Percentiles rank a stretch among this genome's conserved stretches.
phyloP scores from a whole-genome alignment of 2,329 filamentous ascomycete species.

The Plenodomus tracheiphilus region DNA sequence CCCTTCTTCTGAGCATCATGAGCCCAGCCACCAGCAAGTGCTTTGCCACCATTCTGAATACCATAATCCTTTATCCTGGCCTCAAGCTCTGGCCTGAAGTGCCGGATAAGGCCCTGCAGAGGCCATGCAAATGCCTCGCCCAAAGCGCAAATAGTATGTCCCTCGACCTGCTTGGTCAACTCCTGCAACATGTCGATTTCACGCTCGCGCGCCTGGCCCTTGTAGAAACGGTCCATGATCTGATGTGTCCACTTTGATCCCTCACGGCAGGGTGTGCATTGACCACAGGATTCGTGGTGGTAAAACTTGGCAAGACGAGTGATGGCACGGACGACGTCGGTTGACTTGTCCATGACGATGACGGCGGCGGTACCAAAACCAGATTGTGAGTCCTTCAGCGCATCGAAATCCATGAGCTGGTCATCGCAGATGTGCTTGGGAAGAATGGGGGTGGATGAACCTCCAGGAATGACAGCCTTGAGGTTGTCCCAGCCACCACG shows the following conservation, averaged over 20 bases:
- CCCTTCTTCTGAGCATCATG: constrained; percentile 76
- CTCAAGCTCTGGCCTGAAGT: constrained; percentile 96
- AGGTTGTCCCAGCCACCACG: constrained; percentile 98
- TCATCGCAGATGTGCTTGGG: constrained; percentile 89
- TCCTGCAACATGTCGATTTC: constrained; percentile 99
- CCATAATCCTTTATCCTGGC: constrained; percentile 83
- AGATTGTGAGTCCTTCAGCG: constrained; percentile 94
- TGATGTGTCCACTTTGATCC: constrained; percentile 99
- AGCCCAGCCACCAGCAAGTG: constrained; percentile 86
- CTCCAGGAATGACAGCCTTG: constrained; percentile 90
- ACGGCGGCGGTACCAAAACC: constrained; percentile 96
- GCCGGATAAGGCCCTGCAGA: constrained; percentile 94
- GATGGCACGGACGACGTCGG: constrained; percentile 93
- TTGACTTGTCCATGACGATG: constrained; percentile 98
- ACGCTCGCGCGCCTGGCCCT: constrained; percentile 81
- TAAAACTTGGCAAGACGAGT: constrained; percentile 94
- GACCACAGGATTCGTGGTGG: constrained; percentile 96
- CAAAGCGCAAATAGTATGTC: constrained; percentile 96
- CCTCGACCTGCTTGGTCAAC: constrained; percentile 98
- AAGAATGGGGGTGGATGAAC: constrained; percentile 93
- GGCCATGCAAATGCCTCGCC: constrained; percentile 99
- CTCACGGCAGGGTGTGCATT: constrained; percentile 99
- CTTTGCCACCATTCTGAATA: constrained; percentile 69
- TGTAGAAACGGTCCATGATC: constrained; percentile 97
- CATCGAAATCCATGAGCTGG: constrained; percentile 98